Evolutionary conservation across 2,329 filamentous ascomycete species (phyloP).

Genomic region (Camptophora hylomeconis): DNA sequence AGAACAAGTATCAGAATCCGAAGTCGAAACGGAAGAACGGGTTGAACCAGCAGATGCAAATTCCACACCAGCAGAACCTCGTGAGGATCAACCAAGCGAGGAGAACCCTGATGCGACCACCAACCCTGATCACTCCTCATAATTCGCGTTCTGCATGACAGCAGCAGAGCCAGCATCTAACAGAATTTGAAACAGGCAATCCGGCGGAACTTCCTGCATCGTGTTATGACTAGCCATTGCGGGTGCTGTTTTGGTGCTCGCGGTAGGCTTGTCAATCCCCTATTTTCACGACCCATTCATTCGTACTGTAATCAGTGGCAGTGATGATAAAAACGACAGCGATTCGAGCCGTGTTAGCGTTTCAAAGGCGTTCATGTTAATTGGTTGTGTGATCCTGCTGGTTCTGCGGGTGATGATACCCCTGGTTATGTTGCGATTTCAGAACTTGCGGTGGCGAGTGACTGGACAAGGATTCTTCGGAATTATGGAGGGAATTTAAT

Average conservation of each 20-base stretch:
- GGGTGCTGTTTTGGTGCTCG: slow-evolving; percentile 1
- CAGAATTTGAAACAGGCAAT: slow-evolving; percentile 17
- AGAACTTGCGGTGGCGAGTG: no score
- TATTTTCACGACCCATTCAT: slow-evolving; percentile 23
- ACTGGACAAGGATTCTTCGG: no score
- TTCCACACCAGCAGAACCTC: not conserved
- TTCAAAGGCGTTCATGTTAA: slow-evolving; percentile 47
- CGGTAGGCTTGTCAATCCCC: not conserved
- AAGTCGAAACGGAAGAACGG: slow-evolving; percentile 1
- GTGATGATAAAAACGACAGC: slow-evolving; percentile 71
- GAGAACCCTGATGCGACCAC: not conserved
- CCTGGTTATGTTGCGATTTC: slow-evolving; percentile 6
- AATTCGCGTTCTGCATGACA: slow-evolving; percentile 1
- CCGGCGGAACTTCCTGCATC: slow-evolving; percentile 23
- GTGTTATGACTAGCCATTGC: slow-evolving; percentile 31
- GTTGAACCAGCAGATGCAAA: not conserved
- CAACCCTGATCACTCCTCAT: not conserved
- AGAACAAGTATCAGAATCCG: not conserved
- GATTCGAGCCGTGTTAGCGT: slow-evolving; percentile 64
- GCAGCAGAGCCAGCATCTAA: slow-evolving; percentile 1
- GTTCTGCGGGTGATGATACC: slow-evolving; percentile 19
- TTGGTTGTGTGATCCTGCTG: slow-evolving; percentile 32
- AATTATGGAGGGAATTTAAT: no score
- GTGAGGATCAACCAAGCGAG: slow-evolving; percentile 1
- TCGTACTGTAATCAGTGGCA: slow-evolving; percentile 95